phyloP scores from a whole-genome alignment of 768 basidiomycete species.

The Lentinula detonsa region DNA sequence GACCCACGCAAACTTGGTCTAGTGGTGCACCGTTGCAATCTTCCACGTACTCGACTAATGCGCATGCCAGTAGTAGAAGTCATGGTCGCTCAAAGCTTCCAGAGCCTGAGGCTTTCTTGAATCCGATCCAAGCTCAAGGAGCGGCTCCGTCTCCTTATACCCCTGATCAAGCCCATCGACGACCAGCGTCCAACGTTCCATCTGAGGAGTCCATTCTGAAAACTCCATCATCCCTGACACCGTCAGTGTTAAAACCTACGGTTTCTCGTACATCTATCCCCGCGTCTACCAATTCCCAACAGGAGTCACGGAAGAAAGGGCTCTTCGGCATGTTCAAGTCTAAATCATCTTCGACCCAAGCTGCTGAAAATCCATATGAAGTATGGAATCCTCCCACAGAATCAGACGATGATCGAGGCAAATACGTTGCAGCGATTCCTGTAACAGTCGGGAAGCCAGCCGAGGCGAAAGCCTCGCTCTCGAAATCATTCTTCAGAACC shows the following conservation, averaged over 20 bases:
- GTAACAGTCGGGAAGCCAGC: neutral
- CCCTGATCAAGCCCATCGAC: conserved; percentile 6
- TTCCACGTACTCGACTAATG: neutral
- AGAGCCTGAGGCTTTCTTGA: neutral
- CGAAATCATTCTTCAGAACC: conserved; percentile 20
- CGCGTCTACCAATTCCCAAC: conserved; percentile 30
- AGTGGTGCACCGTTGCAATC: neutral
- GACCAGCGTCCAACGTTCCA: conserved; percentile 24
- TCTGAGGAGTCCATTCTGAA: conserved; percentile 50
- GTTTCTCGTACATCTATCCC: conserved; percentile 32
- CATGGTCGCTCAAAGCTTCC: neutral
- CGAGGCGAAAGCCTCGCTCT: neutral
- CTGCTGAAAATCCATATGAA: neutral
- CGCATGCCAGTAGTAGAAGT: neutral
- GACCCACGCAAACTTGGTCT: neutral
- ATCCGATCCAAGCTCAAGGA: neutral
- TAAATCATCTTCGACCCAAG: conserved; percentile 1
- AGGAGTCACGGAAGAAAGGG: conserved; percentile 28
- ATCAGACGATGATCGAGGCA: neutral
- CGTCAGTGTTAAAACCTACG: conserved; percentile 37
- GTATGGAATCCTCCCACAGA: neutral
- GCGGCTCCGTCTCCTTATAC: neutral
- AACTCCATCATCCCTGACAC: conserved; percentile 63
- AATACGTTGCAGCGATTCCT: neutral
- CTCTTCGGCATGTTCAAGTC: conserved; percentile 31